Percentiles rank a stretch among this genome's conserved stretches.
Conservation (phyloP, 2,329 filamentous ascomycete genomes). For the Rhytidhysteron rufulum region DNA sequence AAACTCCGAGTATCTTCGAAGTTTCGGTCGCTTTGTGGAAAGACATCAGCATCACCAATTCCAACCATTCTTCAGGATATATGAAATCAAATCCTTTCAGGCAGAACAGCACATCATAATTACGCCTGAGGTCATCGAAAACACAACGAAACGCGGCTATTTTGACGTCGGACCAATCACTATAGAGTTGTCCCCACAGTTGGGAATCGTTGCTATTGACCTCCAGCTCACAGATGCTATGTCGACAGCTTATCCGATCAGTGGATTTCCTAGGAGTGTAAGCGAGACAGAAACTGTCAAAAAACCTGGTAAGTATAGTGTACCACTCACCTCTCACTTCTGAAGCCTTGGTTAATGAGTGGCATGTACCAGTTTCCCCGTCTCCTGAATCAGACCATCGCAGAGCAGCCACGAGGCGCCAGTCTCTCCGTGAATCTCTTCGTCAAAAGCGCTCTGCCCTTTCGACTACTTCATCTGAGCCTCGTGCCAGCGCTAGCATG, state of each 20-base stretch:
- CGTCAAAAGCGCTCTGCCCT: no score
- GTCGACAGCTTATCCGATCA: neutral
- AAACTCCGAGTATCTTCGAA: constrained; percentile 25
- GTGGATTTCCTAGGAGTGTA: neutral
- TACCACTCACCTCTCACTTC: no score
- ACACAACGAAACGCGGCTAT: neutral
- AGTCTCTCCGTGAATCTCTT: no score
- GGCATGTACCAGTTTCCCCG: no score
- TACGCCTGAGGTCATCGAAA: neutral
- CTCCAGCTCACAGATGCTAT: neutral
- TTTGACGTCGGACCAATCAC: neutral
- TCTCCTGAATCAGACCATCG: no score
- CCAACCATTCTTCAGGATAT: constrained; percentile 26
- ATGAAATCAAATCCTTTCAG: neutral
- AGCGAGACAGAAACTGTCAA: no score
- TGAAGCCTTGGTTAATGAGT: no score
- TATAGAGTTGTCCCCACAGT: neutral
- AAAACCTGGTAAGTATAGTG: no score
- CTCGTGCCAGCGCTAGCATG: no score
- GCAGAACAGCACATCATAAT: neutral
- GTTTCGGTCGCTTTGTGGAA: constrained; percentile 25
- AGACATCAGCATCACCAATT: constrained; percentile 20
- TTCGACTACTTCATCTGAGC: no score
- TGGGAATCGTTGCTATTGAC: neutral
- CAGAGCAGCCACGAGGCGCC: no score